Evolutionary conservation across 768 basidiomycete genomes (phyloP).

Genomic region (Tylopilus plumbeoviolaceoides): DNA sequence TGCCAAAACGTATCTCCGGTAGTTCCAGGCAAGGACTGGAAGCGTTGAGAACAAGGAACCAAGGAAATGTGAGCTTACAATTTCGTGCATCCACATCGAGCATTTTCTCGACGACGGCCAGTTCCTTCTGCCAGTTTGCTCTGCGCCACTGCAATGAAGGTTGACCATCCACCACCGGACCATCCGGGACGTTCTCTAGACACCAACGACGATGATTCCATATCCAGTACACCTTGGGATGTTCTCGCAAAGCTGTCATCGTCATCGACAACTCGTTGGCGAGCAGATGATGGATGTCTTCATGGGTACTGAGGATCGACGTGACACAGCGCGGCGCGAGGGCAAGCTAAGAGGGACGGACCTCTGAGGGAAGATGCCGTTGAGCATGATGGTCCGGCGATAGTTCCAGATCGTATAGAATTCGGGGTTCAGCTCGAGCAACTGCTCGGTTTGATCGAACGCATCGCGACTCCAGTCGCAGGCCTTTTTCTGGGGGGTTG

Average conservation of each 20-base stretch:
- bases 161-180: constrained; percentile 46
- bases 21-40: constrained; percentile 92
- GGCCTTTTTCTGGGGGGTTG: constrained; percentile 53
- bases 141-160: constrained; percentile 67
- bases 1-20: constrained; percentile 80
- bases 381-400: constrained; percentile 71
- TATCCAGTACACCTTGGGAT: constrained; percentile 97
- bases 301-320: constrained; percentile 44
- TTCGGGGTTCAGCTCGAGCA: constrained; percentile 88
- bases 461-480: constrained; percentile 71
- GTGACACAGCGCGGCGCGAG: constrained; percentile 6
- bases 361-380: constrained; percentile 68
- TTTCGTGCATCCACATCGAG: constrained; percentile 89
- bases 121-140: constrained; percentile 78
- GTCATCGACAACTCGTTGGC: constrained; percentile 77
- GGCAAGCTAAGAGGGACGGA: constrained; percentile 27
- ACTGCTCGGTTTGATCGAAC: constrained; percentile 67
- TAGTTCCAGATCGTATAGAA: constrained; percentile 98
- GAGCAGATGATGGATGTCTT: constrained; percentile 60
- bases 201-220: constrained; percentile 99
- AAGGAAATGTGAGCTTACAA: constrained; percentile 50
- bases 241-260: constrained; percentile 68
- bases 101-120: constrained; percentile 89
- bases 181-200: constrained; percentile 77
- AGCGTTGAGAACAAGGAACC: constrained; percentile 5